Conservation (phyloP, 2,329 filamentous ascomycete species). For the Alternaria arbusti region DNA sequence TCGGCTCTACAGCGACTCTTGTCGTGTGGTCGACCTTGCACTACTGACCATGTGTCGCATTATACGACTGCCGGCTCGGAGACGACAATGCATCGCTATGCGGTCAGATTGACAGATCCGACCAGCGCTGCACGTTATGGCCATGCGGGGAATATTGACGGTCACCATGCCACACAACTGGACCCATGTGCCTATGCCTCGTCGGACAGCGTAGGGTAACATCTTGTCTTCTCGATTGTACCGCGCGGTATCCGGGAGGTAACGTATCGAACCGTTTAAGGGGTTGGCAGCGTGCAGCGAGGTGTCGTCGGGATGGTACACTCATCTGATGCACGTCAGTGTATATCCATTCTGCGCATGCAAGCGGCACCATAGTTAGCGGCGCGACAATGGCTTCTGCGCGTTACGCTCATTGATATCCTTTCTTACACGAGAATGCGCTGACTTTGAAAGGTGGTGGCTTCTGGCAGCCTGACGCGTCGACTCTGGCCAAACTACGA, state of each 20-base stretch:
- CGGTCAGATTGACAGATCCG: background rate
- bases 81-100: conserved; percentile 1
- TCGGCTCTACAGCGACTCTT: background rate
- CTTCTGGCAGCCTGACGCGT: conserved; percentile 77
- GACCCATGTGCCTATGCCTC: background rate
- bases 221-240: background rate
- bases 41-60: conserved; percentile 1
- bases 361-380: background rate
- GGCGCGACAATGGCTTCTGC: background rate
- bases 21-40: conserved; percentile 5
- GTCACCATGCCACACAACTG: background rate
- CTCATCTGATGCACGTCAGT: background rate
- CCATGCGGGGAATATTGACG: background rate
- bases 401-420: background rate
- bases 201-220: background rate
- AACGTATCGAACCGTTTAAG: background rate
- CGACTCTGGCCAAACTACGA: conserved; percentile 70
- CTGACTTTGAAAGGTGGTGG: conserved; percentile 68
- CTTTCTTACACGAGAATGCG: background rate
- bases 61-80: conserved; percentile 9
- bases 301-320: background rate
- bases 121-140: background rate
- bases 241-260: background rate
- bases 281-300: conserved; percentile 4
- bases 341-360: background rate